Evolutionary conservation across 2,329 filamentous ascomycete genomes (phyloP).

Genomic region (Ophiocordyceps camponoti-leonardi): DNA sequence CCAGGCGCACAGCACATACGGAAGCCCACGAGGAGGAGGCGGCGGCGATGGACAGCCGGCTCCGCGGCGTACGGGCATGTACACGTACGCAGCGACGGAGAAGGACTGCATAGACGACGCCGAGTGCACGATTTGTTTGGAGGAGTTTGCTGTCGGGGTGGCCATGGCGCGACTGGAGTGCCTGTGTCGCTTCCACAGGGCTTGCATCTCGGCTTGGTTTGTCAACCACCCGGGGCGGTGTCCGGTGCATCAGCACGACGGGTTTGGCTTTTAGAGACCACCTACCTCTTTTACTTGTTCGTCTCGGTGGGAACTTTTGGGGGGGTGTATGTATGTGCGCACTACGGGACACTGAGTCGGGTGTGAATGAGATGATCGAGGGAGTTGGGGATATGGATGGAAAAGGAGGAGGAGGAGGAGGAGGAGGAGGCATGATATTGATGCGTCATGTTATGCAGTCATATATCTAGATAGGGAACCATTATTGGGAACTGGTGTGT

Average conservation of each 20-base stretch:
- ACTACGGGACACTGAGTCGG: neutral
- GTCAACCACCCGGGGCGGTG: slow-evolving; percentile 43
- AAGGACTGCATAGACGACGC: slow-evolving; percentile 52
- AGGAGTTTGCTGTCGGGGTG: slow-evolving; percentile 45
- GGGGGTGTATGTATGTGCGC: too few relatives aligned
- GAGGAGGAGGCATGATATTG: too few relatives aligned
- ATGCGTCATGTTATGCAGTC: too few relatives aligned
- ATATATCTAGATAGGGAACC: too few relatives aligned
- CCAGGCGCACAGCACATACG: slow-evolving; percentile 32
- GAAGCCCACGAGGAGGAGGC: slow-evolving; percentile 13
- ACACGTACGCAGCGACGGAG: slow-evolving; percentile 46
- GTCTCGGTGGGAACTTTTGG: too few relatives aligned
- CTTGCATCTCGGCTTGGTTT: slow-evolving; percentile 47
- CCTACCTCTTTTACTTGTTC: too few relatives aligned
- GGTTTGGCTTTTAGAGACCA: slow-evolving; percentile 28
- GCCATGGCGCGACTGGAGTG: slow-evolving; percentile 51
- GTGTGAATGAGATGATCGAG: too few relatives aligned
- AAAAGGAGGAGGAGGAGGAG: too few relatives aligned
- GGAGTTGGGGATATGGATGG: too few relatives aligned
- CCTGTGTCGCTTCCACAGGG: slow-evolving; percentile 44
- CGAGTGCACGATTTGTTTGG: slow-evolving; percentile 51
- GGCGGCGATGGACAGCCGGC: slow-evolving; percentile 11
- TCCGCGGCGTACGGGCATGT: slow-evolving; percentile 39
- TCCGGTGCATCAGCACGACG: slow-evolving; percentile 48
- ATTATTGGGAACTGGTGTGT: too few relatives aligned